Conservation (phyloP, 345 rosid genomes). For the Euphorbia peplus region DNA sequence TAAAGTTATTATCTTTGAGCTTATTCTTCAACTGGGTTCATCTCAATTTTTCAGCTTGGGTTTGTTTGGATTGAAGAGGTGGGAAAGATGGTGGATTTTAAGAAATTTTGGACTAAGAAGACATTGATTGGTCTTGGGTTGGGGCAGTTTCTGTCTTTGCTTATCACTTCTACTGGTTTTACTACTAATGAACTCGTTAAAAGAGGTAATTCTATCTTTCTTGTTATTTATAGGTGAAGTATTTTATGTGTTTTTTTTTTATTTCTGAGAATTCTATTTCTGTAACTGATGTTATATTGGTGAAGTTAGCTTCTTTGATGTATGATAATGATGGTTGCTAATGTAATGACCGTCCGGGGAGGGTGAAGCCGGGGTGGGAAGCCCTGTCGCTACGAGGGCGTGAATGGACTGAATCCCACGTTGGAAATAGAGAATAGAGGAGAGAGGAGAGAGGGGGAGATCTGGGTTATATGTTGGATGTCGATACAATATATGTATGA, state of each 20-base stretch:
- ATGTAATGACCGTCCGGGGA: too few relatives aligned
- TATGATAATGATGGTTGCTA: not conserved
- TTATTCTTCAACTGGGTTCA: not conserved
- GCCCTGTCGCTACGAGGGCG: too few relatives aligned
- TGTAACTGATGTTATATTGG: too few relatives aligned
- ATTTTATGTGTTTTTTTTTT: not conserved
- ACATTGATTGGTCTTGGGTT: conserved; percentile 63
- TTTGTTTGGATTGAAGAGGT: not conserved
- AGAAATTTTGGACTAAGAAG: conserved; percentile 47
- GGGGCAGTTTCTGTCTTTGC: conserved; percentile 73
- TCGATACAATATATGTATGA: too few relatives aligned
- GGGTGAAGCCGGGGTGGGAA: too few relatives aligned
- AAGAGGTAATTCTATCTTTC: conserved; percentile 41
- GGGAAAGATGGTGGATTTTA: conserved; percentile 30
- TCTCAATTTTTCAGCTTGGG: not conserved
- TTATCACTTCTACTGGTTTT: conserved; percentile 49
- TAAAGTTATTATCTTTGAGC: not conserved
- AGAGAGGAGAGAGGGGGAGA: too few relatives aligned
- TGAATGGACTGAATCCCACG: too few relatives aligned
- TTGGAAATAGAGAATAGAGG: too few relatives aligned
- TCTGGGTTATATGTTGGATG: too few relatives aligned
- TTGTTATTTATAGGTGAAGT: not conserved
- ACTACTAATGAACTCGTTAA: conserved; percentile 58
- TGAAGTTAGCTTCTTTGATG: not conserved
- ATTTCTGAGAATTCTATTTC: too few relatives aligned